Percentiles rank a stretch among this genome's conserved stretches.
Evolutionary conservation across 2,329 filamentous ascomycete genomes (phyloP).

Genomic region (Proliferodiscus dingleyae): DNA sequence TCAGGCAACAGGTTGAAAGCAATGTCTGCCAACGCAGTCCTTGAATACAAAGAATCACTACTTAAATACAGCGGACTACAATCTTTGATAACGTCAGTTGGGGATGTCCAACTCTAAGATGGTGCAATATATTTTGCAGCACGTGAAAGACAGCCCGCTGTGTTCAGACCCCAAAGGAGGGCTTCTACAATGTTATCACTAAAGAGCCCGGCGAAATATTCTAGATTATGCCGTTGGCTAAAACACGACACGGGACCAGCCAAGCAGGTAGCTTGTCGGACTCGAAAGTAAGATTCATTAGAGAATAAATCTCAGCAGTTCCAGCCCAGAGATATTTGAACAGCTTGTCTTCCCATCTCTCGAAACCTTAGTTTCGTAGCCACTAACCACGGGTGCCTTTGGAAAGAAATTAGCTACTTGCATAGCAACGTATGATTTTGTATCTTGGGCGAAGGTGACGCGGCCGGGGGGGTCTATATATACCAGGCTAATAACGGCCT

Average conservation of each 20-base stretch:
- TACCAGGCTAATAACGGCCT: no score
- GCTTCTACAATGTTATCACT: neutral
- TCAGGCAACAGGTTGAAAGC: slow-evolving; percentile 3
- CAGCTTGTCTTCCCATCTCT: neutral
- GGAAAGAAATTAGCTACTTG: no score
- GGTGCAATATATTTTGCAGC: slow-evolving; percentile 1
- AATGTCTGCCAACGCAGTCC: slow-evolving; percentile 4
- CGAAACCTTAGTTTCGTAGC: no score
- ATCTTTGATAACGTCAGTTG: slow-evolving; percentile 6
- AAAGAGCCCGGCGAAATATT: neutral
- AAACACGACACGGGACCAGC: neutral
- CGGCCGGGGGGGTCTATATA: no score
- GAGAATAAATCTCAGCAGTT: neutral
- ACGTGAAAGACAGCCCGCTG: neutral
- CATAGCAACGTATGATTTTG: no score
- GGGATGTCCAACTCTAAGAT: slow-evolving; percentile 9
- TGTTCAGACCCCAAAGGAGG: neutral
- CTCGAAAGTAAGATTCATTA: neutral
- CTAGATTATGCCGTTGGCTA: neutral
- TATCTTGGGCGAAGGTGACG: no score
- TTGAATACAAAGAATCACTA: neutral
- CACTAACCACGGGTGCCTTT: no score
- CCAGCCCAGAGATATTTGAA: neutral
- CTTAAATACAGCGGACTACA: neutral
- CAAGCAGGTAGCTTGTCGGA: neutral